Percentiles rank a stretch among this genome's conserved stretches.
These are phyloP conservation scores for Saturnispora hagleri DNA, from an alignment of 805 yeast genomes.

Conservation along the genomic window DNA sequence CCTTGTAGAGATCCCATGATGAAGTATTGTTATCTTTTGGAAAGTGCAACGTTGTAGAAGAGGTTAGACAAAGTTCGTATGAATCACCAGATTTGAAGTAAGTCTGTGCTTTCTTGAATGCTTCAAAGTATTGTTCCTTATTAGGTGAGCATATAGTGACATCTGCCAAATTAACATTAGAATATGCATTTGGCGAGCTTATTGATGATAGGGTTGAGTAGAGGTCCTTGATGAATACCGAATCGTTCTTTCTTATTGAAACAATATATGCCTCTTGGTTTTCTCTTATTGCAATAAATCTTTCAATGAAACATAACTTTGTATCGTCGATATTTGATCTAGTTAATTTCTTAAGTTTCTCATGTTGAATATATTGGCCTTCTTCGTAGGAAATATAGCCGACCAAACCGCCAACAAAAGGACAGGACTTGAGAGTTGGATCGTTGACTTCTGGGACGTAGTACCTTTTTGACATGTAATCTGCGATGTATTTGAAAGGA, in stretches of 20 bases:
- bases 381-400: constrained; percentile 88
- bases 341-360: constrained; percentile 32
- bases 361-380: constrained; percentile 41
- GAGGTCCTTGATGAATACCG: constrained; percentile 24
- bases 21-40: constrained; percentile 31
- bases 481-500: constrained; percentile 48
- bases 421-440: constrained; percentile 34
- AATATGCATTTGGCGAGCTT: too few species aligned
- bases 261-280: constrained; percentile 42
- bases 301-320: constrained; percentile 60
- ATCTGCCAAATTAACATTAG: constrained; percentile 3
- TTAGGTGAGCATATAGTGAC: constrained; percentile 40
- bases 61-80: constrained; percentile 86
- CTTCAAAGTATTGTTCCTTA: constrained; percentile 40
- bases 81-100: constrained; percentile 75
- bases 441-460: constrained; percentile 24
- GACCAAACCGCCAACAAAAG: constrained; percentile 85
- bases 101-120: constrained; percentile 57
- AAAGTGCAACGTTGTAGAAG: constrained; percentile 52
- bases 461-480: constrained; percentile 34
- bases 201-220: not conserved
- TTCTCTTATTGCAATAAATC: constrained; percentile 47
- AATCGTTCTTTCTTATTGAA: constrained; percentile 37
- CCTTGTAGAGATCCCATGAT: constrained; percentile 77
- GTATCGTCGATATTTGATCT: constrained; percentile 53